Evolutionary conservation across 306 rosid genomes (phyloP).

Genomic region (Rosa lucieae): DNA sequence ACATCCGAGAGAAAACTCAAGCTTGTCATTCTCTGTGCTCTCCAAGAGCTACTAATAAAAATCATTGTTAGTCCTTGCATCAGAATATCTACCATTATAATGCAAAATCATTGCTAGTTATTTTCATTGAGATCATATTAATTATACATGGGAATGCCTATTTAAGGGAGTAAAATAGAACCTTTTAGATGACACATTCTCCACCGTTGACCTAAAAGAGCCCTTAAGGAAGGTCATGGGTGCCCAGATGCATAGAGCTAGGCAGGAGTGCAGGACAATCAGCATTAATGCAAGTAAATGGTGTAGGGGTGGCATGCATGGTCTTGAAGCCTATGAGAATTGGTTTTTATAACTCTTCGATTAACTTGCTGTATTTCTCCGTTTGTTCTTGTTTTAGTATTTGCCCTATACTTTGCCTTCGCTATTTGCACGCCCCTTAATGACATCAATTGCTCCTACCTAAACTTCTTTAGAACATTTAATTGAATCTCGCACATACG

Average conservation of each 20-base stretch:
- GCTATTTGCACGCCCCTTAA: too few species aligned
- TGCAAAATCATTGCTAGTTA: neutral
- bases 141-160: neutral
- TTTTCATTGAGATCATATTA: neutral
- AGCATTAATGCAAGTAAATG: neutral
- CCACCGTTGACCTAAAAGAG: neutral
- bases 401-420: too few species aligned
- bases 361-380: too few species aligned
- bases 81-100: neutral
- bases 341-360: neutral
- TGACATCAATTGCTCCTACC: too few species aligned
- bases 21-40: neutral
- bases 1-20: neutral
- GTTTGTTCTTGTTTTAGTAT: too few species aligned
- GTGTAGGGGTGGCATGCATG: neutral
- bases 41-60: neutral
- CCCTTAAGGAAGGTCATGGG: neutral
- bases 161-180: neutral
- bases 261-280: neutral
- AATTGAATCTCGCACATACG: too few species aligned
- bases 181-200: conserved; percentile 4
- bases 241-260: neutral
- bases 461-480: too few species aligned
- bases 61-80: neutral
- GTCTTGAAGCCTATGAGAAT: neutral